These are phyloP conservation scores for Alliaria petiolata DNA, from an alignment of 345 rosid species.

Conservation along the genomic window DNA sequence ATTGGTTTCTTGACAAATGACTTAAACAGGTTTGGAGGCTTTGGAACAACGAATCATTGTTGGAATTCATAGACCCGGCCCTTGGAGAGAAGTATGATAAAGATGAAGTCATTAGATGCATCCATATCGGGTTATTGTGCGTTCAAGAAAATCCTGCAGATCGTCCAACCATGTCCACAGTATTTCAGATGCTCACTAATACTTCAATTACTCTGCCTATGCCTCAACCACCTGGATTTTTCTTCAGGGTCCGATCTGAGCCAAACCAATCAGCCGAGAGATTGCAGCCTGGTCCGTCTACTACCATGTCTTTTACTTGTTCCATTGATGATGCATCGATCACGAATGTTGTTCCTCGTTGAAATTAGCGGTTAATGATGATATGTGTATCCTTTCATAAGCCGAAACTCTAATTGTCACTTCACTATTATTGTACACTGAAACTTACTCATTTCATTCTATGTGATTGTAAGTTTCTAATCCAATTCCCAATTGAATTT, in stretches of 20 bases:
- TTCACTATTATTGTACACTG: too few species aligned
- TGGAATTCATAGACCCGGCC: background rate
- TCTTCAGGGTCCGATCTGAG: background rate
- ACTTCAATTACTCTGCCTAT: too few species aligned
- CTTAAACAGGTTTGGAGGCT: background rate
- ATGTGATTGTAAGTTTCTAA: too few species aligned
- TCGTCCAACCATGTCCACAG: background rate
- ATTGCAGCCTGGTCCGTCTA: background rate
- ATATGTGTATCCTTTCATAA: too few species aligned
- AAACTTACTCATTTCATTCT: background rate
- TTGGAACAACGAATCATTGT: background rate
- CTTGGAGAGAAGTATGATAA: background rate
- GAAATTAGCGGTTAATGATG: background rate
- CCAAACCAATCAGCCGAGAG: background rate
- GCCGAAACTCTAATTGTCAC: too few species aligned
- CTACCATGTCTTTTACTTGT: background rate
- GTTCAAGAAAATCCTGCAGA: background rate
- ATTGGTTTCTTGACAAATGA: too few species aligned
- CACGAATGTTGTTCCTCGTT: background rate
- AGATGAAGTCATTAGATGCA: background rate
- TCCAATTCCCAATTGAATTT: too few species aligned
- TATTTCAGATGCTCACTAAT: background rate
- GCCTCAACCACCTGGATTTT: too few species aligned
- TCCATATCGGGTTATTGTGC: background rate
- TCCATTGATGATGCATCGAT: background rate